A percentile compares a stretch with the other conserved stretches of the same genome.
These are phyloP conservation scores for Salix purpurea DNA, from an alignment of 345 rosid genomes.

Conservation along the genomic window DNA sequence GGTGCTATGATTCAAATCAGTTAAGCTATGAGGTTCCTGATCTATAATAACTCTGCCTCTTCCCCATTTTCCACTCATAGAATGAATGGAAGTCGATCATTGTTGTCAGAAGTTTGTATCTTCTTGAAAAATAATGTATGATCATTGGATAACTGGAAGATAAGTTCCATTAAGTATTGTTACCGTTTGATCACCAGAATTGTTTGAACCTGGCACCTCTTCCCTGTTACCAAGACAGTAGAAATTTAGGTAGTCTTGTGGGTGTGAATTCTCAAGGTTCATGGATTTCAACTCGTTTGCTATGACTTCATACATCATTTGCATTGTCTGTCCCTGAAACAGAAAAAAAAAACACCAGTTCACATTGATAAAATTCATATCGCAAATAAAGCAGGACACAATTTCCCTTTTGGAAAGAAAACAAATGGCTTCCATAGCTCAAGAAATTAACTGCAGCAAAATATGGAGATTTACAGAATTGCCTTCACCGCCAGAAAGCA, in stretches of 20 bases:
- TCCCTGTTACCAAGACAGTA: constrained; percentile 82
- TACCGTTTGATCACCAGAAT: constrained; percentile 34
- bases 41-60: not conserved
- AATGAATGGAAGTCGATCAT: not conserved
- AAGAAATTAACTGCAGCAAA: not conserved
- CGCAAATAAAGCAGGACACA: not conserved
- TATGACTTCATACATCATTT: constrained; percentile 77
- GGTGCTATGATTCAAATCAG: not conserved
- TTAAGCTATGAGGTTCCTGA: not conserved
- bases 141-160: not conserved
- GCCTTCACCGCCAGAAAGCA: not conserved
- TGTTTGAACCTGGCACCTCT: constrained; percentile 33
- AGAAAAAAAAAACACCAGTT: not conserved
- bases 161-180: not conserved
- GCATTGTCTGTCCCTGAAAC: constrained; percentile 70
- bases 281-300: constrained; percentile 54
- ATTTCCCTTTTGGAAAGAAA: not conserved
- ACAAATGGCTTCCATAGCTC: not conserved
- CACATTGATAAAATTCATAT: not conserved
- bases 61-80: not conserved
- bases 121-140: not conserved
- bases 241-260: constrained; percentile 75
- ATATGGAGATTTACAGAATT: not conserved
- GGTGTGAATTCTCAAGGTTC: constrained; percentile 46
- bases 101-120: not conserved